These are phyloP conservation scores for Sphagnum fallax DNA, from an alignment of 228 moss, liverwort and hornwort genomes.

Conservation along the genomic window DNA sequence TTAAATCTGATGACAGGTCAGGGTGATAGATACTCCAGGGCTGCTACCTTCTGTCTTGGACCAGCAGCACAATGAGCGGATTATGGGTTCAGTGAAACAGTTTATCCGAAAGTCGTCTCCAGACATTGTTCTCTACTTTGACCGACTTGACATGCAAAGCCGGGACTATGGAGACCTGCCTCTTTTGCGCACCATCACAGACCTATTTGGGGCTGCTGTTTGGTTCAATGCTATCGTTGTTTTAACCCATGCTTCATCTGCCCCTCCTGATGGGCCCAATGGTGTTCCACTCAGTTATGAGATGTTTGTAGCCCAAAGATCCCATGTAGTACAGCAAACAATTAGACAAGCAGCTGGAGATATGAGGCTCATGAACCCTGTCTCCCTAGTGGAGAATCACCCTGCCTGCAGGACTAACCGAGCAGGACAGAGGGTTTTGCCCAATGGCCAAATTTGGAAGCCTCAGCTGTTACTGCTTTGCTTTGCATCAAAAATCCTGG, in stretches of 20 bases:
- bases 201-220: conserved; percentile 87
- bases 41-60: conserved; percentile 74
- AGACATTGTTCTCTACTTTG: conserved; percentile 90
- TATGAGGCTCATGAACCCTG: conserved; percentile 95
- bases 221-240: conserved; percentile 99
- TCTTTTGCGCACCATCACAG: conserved; percentile 81
- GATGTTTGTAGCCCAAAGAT: conserved; percentile 89
- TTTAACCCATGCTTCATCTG: conserved; percentile 87
- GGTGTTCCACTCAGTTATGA: conserved; percentile 91
- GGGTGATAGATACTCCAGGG: conserved; percentile 96
- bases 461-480: conserved; percentile 86
- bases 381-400: conserved; percentile 95
- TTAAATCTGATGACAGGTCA: conserved; percentile 14
- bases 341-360: conserved; percentile 98
- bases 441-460: conserved; percentile 97
- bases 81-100: conserved; percentile 82
- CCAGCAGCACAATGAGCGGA: conserved; percentile 80
- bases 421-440: conserved; percentile 68
- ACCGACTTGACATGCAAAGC: conserved; percentile 94
- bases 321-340: conserved; percentile 95
- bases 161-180: conserved; percentile 88
- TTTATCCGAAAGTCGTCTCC: conserved; percentile 78
- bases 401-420: conserved; percentile 85
- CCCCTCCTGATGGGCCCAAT: conserved; percentile 94
- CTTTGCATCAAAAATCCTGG: conserved; percentile 92